phyloP scores from a whole-genome alignment of 2,329 filamentous ascomycete species.

The Epicoccum nigrum region DNA sequence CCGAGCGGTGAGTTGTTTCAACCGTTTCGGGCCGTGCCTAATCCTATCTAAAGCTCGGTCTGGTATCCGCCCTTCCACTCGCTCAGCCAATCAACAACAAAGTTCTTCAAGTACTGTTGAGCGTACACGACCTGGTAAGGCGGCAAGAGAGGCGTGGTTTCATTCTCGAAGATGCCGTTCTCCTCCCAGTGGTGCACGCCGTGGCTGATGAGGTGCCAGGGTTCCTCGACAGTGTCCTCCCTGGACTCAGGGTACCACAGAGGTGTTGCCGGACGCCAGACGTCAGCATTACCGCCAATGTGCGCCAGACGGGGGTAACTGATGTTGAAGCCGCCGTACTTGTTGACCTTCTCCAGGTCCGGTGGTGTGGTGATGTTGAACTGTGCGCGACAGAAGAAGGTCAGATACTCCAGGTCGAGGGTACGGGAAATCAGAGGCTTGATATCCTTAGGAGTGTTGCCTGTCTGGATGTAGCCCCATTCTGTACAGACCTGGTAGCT shows the following conservation, averaged over 20 bases:
- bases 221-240: slow-evolving; percentile 67
- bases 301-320: slow-evolving; percentile 77
- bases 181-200: slow-evolving; percentile 85
- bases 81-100: slow-evolving; percentile 71
- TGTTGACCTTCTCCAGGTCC: slow-evolving; percentile 72
- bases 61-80: slow-evolving; percentile 21
- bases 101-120: slow-evolving; percentile 64
- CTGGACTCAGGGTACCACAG: slow-evolving; percentile 68
- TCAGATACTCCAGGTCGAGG: slow-evolving; percentile 67
- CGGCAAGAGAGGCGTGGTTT: slow-evolving; percentile 65
- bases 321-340: slow-evolving; percentile 75
- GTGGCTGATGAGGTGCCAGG: slow-evolving; percentile 74
- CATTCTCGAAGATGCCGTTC: slow-evolving; percentile 68
- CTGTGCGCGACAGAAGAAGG: slow-evolving; percentile 66
- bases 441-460: slow-evolving; percentile 68
- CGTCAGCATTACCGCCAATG: slow-evolving; percentile 78
- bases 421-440: slow-evolving; percentile 75
- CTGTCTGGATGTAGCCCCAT: slow-evolving; percentile 82
- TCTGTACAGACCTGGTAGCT: slow-evolving; percentile 59
- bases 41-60: slow-evolving; percentile 11
- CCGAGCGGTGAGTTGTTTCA: too few species aligned
- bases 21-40: not conserved
- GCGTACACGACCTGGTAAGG: slow-evolving; percentile 64
- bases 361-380: slow-evolving; percentile 73
- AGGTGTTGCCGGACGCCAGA: slow-evolving; percentile 77